These are phyloP conservation scores for Neocucurbitaria cava DNA, from an alignment of 2,329 filamentous ascomycete genomes.

Conservation along the genomic window DNA sequence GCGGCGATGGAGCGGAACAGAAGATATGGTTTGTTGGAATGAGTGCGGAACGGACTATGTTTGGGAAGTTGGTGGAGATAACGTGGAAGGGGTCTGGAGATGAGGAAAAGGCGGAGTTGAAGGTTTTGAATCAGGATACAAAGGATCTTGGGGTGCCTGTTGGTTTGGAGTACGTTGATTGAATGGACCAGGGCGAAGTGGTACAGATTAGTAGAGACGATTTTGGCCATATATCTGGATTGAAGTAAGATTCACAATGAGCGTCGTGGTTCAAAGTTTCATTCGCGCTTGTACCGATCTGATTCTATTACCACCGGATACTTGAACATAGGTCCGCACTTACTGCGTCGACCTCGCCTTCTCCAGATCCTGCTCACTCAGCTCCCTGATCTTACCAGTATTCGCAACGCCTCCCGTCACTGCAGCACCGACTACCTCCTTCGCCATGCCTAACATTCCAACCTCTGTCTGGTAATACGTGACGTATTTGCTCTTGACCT, in stretches of 20 bases:
- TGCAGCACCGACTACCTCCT: constrained; percentile 49
- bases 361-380: constrained; percentile 59
- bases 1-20: constrained; percentile 1
- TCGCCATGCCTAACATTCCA: constrained; percentile 45
- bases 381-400: constrained; percentile 52
- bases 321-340: constrained; percentile 3
- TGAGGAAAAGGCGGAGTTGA: constrained; percentile 4
- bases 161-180: constrained; percentile 14
- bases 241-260: not conserved
- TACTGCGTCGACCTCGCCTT: constrained; percentile 37
- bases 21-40: constrained; percentile 14
- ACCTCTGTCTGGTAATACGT: constrained; percentile 49
- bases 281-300: not conserved
- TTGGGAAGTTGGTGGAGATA: constrained; percentile 18
- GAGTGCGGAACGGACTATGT: constrained; percentile 11
- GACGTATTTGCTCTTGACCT: constrained; percentile 50
- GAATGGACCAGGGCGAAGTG: not conserved
- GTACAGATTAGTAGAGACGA: not conserved
- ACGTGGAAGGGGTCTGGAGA: constrained; percentile 4
- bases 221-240: not conserved
- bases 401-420: constrained; percentile 50
- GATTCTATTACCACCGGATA: no score
- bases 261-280: constrained; percentile 1
- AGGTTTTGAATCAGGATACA: constrained; percentile 11
- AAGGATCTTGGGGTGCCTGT: constrained; percentile 15